A percentile compares a stretch with the other conserved stretches of the same genome.
Evolutionary conservation across 768 basidiomycete genomes (phyloP).

Genomic region (Jaapia argillacea): DNA sequence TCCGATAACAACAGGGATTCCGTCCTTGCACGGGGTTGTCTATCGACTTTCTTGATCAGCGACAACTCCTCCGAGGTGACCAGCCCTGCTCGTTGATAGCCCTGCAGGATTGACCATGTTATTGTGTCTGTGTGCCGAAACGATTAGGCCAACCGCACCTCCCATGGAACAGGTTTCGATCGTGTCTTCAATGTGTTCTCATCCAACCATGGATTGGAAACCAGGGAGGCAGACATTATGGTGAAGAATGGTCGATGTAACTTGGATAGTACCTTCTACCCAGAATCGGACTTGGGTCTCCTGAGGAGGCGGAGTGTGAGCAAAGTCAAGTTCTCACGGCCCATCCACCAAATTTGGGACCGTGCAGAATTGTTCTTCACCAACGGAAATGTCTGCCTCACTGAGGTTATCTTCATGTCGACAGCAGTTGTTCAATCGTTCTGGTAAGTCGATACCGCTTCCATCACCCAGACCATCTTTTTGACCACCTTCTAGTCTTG

Average conservation of each 20-base stretch:
- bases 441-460: no score
- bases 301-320: no score
- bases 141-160: conserved; percentile 43
- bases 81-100: conserved; percentile 89
- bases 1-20: conserved; percentile 78
- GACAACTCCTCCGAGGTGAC: conserved; percentile 81
- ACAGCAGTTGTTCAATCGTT: neutral
- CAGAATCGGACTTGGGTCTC: no score
- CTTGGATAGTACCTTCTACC: no score
- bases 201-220: conserved; percentile 78
- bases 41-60: conserved; percentile 85
- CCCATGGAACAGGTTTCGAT: conserved; percentile 91
- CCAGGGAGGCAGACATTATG: conserved; percentile 64
- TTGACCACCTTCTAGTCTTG: no score
- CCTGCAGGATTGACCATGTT: conserved; percentile 37
- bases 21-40: conserved; percentile 61
- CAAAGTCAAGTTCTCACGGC: no score
- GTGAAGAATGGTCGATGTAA: conserved; percentile 1
- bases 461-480: no score
- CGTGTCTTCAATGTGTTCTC: conserved; percentile 83
- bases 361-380: neutral
- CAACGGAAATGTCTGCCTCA: neutral
- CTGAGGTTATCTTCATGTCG: neutral
- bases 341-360: no score
- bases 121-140: conserved; percentile 1